These are phyloP conservation scores for Talaromyces trachyspermus DNA, from an alignment of 495 filamentous ascomycete genomes.

Conservation along the genomic window DNA sequence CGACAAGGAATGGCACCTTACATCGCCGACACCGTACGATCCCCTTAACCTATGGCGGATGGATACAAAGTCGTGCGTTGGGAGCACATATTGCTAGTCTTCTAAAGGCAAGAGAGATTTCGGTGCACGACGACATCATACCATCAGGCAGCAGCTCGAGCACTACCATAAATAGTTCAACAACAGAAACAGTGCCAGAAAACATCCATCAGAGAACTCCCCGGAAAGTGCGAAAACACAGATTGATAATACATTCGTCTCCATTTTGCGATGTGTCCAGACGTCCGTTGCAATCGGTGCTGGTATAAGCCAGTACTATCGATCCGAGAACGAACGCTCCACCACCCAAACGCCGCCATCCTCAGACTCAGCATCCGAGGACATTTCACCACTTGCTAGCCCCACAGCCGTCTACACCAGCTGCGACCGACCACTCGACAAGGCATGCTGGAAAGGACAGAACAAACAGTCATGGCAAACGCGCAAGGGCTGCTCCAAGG, in stretches of 20 bases:
- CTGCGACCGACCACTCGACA: slow-evolving; percentile 8
- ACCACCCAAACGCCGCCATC: background rate
- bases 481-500: slow-evolving; percentile 12
- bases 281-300: slow-evolving; percentile 85
- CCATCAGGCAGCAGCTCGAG: slow-evolving; percentile 1
- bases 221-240: slow-evolving; percentile 49
- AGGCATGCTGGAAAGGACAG: slow-evolving; percentile 9
- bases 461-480: slow-evolving; percentile 8
- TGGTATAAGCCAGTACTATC: slow-evolving; percentile 65
- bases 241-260: slow-evolving; percentile 81
- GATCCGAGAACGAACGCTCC: slow-evolving; percentile 12
- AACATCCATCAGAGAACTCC: slow-evolving; percentile 19
- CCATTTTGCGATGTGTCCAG: slow-evolving; percentile 91
- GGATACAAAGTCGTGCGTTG: slow-evolving; percentile 73
- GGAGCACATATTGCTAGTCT: slow-evolving; percentile 74
- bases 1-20: slow-evolving; percentile 89
- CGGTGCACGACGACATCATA: slow-evolving; percentile 1
- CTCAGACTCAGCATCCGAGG: slow-evolving; percentile 9
- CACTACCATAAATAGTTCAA: background rate
- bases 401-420: slow-evolving; percentile 15
- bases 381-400: slow-evolving; percentile 8
- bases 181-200: background rate
- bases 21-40: slow-evolving; percentile 93
- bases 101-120: slow-evolving; percentile 40
- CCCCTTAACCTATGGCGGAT: slow-evolving; percentile 93